Base-by-base conservation (phyloP, 148 eudicot species). In the Chenopodium quinoa region DNA sequence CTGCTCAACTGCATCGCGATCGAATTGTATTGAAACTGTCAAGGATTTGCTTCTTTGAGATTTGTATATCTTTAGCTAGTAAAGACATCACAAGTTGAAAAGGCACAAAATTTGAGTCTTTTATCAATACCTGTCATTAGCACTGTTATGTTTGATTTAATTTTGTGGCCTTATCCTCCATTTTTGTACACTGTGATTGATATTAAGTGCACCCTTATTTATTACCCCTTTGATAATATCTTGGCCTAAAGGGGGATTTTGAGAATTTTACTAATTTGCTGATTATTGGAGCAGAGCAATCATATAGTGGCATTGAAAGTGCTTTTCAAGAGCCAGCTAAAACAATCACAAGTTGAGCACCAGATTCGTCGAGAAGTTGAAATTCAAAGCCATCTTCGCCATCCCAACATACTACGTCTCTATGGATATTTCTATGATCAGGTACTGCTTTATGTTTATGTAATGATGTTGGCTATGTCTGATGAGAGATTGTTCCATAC, bases 351-450 rank as follows among this genome's bases (percentile, higher is more conserved):
- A 86, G 97, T 95, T 78, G 99, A 95, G 84, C 99, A 95, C 78
- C 99, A 95, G 86, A 97, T 93, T 73, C 91, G 97, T 4, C 90
- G 99, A 5, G 99, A 95, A 89, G 99, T 95, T 76, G 99, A 96
- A 83, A 96, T 96, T 27, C 99, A 96, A 82, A 96, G 98, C 81
- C 99, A 96, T 84, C 97, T 96, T 79, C 91, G 97, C 70, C 97
- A 96, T 84, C 93, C 99, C 37, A 96, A 96, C 82, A 96, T 96
- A 48, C 67, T 96, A 60, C 89, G 99, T 65, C 92, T 96, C 10
- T 96, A 92, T 87, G 99, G 98, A 54, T 96, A 96, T 86, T 96
- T 96, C 52, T 96, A 96, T 83, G 99, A 96, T 86, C 99, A 96
- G 98, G 99, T 91, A 86, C 9, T 52, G 46, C 12, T 76, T 46